These are phyloP conservation scores for Pseudoscleropodium purum DNA, from an alignment of 225 moss, liverwort and hornwort species.

Conservation along the genomic window DNA sequence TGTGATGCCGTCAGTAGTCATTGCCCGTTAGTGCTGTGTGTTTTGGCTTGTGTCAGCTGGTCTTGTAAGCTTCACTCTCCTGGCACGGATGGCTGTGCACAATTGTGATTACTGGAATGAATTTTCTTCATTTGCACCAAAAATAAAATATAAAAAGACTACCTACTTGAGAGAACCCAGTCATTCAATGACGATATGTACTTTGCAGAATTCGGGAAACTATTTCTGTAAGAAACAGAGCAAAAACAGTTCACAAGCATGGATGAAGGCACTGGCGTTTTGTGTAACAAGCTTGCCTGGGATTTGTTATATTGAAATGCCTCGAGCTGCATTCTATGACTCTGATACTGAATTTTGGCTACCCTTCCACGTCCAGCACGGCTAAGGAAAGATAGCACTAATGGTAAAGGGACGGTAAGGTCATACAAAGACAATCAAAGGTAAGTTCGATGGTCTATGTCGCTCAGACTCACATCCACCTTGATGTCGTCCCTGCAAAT, in stretches of 20 bases:
- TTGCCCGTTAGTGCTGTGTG: neutral
- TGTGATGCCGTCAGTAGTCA: neutral
- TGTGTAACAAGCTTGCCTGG: neutral
- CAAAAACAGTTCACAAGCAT: neutral
- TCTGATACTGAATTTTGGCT: neutral
- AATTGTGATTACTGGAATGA: neutral
- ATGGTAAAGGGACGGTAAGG: neutral
- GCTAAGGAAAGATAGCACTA: neutral
- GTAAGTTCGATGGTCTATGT: conserved; percentile 60
- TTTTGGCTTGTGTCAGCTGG: neutral
- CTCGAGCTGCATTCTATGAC: neutral
- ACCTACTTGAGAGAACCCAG: neutral
- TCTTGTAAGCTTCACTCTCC: neutral
- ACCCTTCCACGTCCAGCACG: neutral
- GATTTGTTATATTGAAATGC: neutral
- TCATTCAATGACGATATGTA: neutral
- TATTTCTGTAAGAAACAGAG: neutral
- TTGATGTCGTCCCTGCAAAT: conserved; percentile 58
- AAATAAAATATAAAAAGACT: neutral
- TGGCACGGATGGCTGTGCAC: neutral
- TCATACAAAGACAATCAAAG: conserved; percentile 16
- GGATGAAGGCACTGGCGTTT: neutral
- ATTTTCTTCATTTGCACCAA: neutral
- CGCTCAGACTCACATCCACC: conserved; percentile 40
- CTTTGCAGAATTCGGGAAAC: neutral